A percentile compares a stretch with the other conserved stretches of the same genome.
Conservation (phyloP, 257 asterid species). For the Nicotiana benthamiana region DNA sequence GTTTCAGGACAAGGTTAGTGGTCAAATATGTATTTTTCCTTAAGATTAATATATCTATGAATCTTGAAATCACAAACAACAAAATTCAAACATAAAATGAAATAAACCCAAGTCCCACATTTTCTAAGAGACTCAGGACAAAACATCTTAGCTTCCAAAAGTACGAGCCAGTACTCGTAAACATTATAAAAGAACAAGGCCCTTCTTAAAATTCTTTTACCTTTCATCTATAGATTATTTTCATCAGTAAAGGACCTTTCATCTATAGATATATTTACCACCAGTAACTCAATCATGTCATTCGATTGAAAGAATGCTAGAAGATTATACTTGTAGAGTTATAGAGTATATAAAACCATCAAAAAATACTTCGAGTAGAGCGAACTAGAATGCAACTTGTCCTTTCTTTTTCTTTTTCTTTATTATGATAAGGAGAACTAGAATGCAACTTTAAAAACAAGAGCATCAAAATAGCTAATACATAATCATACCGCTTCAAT, state of each 20-base stretch:
- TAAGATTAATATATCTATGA: background rate
- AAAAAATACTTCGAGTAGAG: background rate
- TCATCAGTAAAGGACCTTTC: background rate
- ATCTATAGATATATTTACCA: background rate
- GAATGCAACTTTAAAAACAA: background rate
- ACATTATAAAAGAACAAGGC: background rate
- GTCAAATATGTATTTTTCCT: background rate
- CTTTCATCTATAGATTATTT: background rate
- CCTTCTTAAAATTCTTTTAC: background rate
- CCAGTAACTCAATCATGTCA: background rate
- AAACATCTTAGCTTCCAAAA: background rate
- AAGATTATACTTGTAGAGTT: background rate
- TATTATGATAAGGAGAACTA: background rate
- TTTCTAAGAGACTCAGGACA: background rate
- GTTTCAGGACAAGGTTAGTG: background rate
- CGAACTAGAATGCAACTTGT: background rate
- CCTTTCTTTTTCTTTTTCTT: no score
- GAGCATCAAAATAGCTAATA: constrained; percentile 38
- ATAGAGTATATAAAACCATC: background rate
- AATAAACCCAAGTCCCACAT: background rate
- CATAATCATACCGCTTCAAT: constrained; percentile 54
- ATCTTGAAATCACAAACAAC: background rate
- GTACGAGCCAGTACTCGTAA: background rate
- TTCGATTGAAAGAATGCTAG: background rate
- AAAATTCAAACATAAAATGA: background rate